Percentiles rank a stretch among this genome's conserved stretches.
Conservation (phyloP, 2,329 filamentous ascomycete genomes). For the Byssothecium circinans region DNA sequence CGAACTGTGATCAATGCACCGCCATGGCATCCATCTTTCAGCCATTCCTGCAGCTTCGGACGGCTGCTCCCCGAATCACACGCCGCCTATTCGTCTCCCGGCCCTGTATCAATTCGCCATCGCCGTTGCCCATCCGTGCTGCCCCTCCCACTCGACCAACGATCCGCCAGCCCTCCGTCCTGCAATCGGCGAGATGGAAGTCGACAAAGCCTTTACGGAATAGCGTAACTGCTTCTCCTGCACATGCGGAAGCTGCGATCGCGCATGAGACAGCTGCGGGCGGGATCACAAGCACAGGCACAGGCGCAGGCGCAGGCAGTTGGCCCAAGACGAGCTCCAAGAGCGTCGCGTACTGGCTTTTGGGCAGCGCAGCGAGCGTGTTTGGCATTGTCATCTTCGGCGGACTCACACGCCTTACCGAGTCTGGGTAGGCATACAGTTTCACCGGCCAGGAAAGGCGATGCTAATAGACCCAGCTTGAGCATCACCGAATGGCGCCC, state of each 20-base stretch:
- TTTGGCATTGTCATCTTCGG: constrained; percentile 97
- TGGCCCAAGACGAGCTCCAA: constrained; percentile 70
- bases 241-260: constrained; percentile 10
- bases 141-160: constrained; percentile 18
- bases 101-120: constrained; percentile 31
- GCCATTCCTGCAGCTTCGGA: constrained; percentile 41
- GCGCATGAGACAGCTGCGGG: constrained; percentile 11
- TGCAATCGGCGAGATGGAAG: constrained; percentile 38
- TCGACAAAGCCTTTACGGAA: constrained; percentile 36
- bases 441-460: background rate
- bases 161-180: constrained; percentile 26
- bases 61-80: constrained; percentile 42
- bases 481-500: constrained; percentile 99
- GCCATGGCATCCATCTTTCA: constrained; percentile 42
- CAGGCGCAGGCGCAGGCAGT: constrained; percentile 29
- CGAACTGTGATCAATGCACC: background rate
- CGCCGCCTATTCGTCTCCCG: constrained; percentile 39
- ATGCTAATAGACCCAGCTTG: constrained; percentile 58
- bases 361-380: constrained; percentile 87
- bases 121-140: constrained; percentile 18
- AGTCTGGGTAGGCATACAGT: constrained; percentile 74
- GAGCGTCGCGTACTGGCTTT: constrained; percentile 84
- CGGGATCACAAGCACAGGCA: constrained; percentile 2
- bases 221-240: constrained; percentile 19
- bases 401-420: constrained; percentile 87